Evolutionary conservation across 2,329 filamentous ascomycete species (phyloP).

Genomic region (Fusarium sp.): DNA sequence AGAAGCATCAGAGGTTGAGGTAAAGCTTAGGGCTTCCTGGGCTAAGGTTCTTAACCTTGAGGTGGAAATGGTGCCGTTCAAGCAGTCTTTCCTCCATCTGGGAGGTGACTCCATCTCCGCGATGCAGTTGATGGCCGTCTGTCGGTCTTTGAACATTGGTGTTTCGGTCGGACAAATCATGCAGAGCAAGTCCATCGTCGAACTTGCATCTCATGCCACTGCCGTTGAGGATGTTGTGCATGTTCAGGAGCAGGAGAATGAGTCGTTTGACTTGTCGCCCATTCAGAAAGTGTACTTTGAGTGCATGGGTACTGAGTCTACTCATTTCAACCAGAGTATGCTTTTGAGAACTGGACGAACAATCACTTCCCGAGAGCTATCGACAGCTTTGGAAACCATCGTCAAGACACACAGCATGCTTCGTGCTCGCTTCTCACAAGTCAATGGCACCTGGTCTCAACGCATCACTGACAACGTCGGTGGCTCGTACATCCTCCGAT

Average conservation of each 20-base stretch:
- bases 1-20: slow-evolving; percentile 14
- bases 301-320: not conserved
- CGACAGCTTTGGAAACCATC: slow-evolving; percentile 9
- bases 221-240: not conserved
- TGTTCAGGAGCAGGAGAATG: slow-evolving; percentile 9
- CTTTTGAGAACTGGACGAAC: slow-evolving; percentile 2
- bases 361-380: not conserved
- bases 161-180: slow-evolving; percentile 36
- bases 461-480: slow-evolving; percentile 1
- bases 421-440: slow-evolving; percentile 20
- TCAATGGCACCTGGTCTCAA: slow-evolving; percentile 11
- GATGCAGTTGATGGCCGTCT: slow-evolving; percentile 37
- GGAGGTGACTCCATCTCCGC: slow-evolving; percentile 39
- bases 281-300: slow-evolving; percentile 34
- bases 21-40: slow-evolving; percentile 25
- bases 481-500: slow-evolving; percentile 11
- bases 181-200: slow-evolving; percentile 35
- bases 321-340: slow-evolving; percentile 39
- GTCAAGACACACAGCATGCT: slow-evolving; percentile 33
- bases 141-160: slow-evolving; percentile 26
- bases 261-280: slow-evolving; percentile 4
- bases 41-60: slow-evolving; percentile 19
- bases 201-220: slow-evolving; percentile 26
- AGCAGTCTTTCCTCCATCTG: slow-evolving; percentile 29
- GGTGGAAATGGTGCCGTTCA: slow-evolving; percentile 20